Conservation (phyloP, 2,329 filamentous ascomycete genomes). For the Aspergillus candidus region DNA sequence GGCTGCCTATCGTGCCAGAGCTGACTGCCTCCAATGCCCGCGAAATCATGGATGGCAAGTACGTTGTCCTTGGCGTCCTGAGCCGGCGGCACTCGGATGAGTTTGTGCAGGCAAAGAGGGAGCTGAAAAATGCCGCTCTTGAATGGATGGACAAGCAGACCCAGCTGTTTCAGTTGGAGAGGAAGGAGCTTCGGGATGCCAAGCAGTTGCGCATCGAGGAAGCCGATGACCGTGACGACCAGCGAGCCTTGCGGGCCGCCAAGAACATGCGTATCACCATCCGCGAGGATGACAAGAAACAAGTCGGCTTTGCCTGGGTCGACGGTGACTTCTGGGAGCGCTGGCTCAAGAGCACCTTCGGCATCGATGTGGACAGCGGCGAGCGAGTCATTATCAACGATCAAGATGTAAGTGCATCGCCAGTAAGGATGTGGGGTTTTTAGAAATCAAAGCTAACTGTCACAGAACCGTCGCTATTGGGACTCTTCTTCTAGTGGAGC, state of each 20-base stretch:
- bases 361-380: conserved; percentile 76
- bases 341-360: conserved; percentile 93
- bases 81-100: conserved; percentile 73
- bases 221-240: conserved; percentile 85
- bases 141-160: conserved; percentile 99
- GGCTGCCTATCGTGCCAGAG: conserved; percentile 93
- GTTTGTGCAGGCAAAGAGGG: conserved; percentile 70
- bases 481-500: conserved; percentile 85
- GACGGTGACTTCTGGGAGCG: conserved; percentile 96
- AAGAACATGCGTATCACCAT: conserved; percentile 91
- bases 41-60: conserved; percentile 90
- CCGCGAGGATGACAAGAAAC: conserved; percentile 77
- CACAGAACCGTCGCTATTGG: conserved; percentile 87
- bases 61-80: conserved; percentile 88
- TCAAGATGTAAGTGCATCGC: conserved; percentile 67
- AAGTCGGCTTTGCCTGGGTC: conserved; percentile 94
- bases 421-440: not conserved
- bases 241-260: conserved; percentile 75
- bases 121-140: conserved; percentile 90
- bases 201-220: conserved; percentile 96
- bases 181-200: conserved; percentile 85
- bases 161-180: conserved; percentile 82
- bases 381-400: conserved; percentile 96
- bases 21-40: conserved; percentile 83
- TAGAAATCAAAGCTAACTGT: conserved; percentile 22